These are phyloP conservation scores for Coemansia sp. DNA, from an alignment of 192 early-diverging fungal species.

Conservation along the genomic window DNA sequence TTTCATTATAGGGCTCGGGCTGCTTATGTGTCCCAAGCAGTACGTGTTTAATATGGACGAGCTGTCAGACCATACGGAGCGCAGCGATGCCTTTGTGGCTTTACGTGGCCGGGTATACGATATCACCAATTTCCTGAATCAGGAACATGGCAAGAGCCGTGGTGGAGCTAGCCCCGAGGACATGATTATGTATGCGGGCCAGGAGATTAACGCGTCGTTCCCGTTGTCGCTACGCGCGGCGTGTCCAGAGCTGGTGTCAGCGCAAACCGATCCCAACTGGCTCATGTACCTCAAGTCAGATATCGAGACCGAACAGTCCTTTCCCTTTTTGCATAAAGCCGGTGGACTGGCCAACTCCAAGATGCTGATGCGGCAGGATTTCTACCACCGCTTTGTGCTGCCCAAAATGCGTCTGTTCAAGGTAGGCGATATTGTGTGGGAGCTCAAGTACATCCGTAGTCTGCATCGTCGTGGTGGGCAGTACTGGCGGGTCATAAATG, in stretches of 20 bases:
- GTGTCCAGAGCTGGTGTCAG: slow-evolving; percentile 54
- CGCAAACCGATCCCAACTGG: slow-evolving; percentile 34
- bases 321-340: slow-evolving; percentile 30
- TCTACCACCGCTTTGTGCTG: slow-evolving; percentile 54
- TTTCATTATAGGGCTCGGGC: slow-evolving; percentile 81
- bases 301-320: slow-evolving; percentile 19
- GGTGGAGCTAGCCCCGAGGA: slow-evolving; percentile 40
- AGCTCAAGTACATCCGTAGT: slow-evolving; percentile 50
- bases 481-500: slow-evolving; percentile 61
- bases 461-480: slow-evolving; percentile 47
- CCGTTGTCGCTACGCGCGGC: slow-evolving; percentile 58
- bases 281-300: slow-evolving; percentile 37
- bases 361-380: slow-evolving; percentile 48
- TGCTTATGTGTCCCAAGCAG: slow-evolving; percentile 78
- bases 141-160: slow-evolving; percentile 56
- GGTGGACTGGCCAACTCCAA: slow-evolving; percentile 44
- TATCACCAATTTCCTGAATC: slow-evolving; percentile 61
- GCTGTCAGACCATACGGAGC: slow-evolving; percentile 58
- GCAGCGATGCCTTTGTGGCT: slow-evolving; percentile 60
- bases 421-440: slow-evolving; percentile 60
- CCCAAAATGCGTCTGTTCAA: slow-evolving; percentile 54
- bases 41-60: slow-evolving; percentile 61
- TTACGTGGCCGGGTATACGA: slow-evolving; percentile 69
- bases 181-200: slow-evolving; percentile 56
- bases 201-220: slow-evolving; percentile 64